Evolutionary conservation across 345 rosid species (phyloP), one percentile per base, ranked within the genome.

Genomic region (Kandelia obovata): DNA sequence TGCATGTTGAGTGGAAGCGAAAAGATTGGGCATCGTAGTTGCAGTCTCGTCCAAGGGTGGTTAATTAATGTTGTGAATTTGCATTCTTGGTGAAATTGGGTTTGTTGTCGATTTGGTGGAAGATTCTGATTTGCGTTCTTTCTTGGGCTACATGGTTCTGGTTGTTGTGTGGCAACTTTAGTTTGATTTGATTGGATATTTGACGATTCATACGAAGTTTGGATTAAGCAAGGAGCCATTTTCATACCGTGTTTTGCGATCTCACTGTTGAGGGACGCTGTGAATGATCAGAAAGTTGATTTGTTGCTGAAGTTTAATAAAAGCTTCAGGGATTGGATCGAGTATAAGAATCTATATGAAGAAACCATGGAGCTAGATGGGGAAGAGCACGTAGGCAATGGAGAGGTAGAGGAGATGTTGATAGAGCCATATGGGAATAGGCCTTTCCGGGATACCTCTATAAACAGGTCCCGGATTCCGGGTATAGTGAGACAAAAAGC

Each of bases 401-500:
- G 83, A 66, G 91, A 88, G 35, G 75, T 28, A 3, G 89, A 82
- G 59, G 96, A 84, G 46, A 67, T 83, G 71, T 88, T 77, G 65
- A 71, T 81, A 53, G 84, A 77, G 59, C 34, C 81, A 70, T 46
- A 75, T 37, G 53, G 69, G 16, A 80, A 66, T 27, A 66, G 73
- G 62, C 74, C 74, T 49, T 34, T 56, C 19, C 73, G 53, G 49
- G 78, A 68, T 25, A 34, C 66, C 55, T 70, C 61, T 59, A 62
- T 51, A 8, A 53, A 57, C 28, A 71, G 69, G 16, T 68, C 73
- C 63, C 83, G 66, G 53, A 83, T 76, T 56, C 88, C 91, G 0
- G 96, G 94, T 27, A 85, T 82, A 79, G 92, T 89, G 72, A 87
- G 89, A 57, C 83, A 85, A 67, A 90, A 81, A 73, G 98, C 98